These are phyloP conservation scores for Amoebophrya sp. DNA, from an alignment of 169 alveolate genomes.

Conservation along the genomic window DNA sequence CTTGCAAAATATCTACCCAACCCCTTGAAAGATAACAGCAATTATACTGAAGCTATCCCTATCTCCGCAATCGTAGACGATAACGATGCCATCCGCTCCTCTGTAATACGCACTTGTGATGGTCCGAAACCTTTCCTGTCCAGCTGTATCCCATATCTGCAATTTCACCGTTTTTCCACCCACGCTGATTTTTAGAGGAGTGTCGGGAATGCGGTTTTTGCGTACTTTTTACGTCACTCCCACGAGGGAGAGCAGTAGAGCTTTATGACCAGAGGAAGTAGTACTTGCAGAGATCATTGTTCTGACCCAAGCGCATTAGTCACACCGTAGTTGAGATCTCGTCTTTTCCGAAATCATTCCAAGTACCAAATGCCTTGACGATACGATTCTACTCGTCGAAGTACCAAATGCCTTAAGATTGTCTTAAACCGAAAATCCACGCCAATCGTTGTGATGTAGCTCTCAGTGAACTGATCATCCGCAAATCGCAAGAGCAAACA, in stretches of 20 bases:
- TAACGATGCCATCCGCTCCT: constrained; percentile 90
- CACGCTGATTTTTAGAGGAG: too few species aligned
- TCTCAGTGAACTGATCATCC: constrained; percentile 71
- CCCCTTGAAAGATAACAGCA: not conserved
- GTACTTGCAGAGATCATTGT: too few species aligned
- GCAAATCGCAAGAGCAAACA: constrained; percentile 91
- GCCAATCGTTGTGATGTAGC: constrained; percentile 75
- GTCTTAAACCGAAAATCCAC: constrained; percentile 70
- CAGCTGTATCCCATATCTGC: constrained; percentile 95
- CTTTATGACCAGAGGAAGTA: too few species aligned
- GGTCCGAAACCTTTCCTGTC: constrained; percentile 92
- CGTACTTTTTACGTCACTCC: too few species aligned
- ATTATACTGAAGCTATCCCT: constrained; percentile 64
- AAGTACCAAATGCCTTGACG: too few species aligned
- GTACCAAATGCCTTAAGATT: too few species aligned
- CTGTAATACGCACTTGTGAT: constrained; percentile 84
- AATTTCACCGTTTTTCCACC: constrained; percentile 62
- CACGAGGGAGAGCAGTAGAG: too few species aligned
- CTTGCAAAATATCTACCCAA: not conserved
- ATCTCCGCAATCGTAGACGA: constrained; percentile 86
- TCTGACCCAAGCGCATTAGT: too few species aligned
- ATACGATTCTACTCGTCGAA: too few species aligned
- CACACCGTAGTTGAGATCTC: too few species aligned
- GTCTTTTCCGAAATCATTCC: too few species aligned
- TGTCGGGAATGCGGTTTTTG: too few species aligned